A percentile compares a stretch with the other conserved stretches of the same genome.
Evolutionary conservation across 257 asterid genomes (phyloP).

Genomic region (Echites panduratus): DNA sequence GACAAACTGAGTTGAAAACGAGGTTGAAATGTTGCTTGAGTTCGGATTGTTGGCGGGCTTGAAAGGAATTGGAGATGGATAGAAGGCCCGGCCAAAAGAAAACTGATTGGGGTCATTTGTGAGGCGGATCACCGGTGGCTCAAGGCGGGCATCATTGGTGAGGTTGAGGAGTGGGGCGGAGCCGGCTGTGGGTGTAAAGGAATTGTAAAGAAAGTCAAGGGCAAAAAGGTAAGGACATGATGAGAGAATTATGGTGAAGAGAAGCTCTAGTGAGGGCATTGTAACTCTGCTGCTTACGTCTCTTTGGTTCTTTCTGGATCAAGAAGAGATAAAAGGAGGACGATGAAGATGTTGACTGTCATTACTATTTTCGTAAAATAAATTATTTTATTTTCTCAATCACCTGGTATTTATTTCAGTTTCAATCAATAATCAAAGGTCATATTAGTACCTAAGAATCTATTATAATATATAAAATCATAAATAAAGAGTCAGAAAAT

Average conservation of each 20-base stretch:
- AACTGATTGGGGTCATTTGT: constrained; percentile 57
- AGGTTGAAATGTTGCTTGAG: constrained; percentile 38
- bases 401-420: no score
- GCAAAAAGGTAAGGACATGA: constrained; percentile 22
- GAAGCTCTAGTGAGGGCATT: not conserved
- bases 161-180: constrained; percentile 32
- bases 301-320: not conserved
- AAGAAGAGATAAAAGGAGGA: not conserved
- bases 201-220: constrained; percentile 60
- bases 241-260: constrained; percentile 2
- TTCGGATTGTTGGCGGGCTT: constrained; percentile 18
- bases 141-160: constrained; percentile 48
- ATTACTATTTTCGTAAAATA: no score
- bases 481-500: no score
- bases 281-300: not conserved
- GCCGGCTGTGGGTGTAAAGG: constrained; percentile 38
- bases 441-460: no score
- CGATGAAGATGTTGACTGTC: no score
- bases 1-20: constrained; percentile 72
- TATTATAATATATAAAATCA: no score
- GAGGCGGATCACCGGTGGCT: constrained; percentile 69
- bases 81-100: constrained; percentile 63
- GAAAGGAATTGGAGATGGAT: constrained; percentile 41
- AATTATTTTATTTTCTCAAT: no score
- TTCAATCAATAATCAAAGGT: no score